Base-by-base conservation (phyloP, 202 grass and related monocot genomes). In the Elaeis oleifera region DNA sequence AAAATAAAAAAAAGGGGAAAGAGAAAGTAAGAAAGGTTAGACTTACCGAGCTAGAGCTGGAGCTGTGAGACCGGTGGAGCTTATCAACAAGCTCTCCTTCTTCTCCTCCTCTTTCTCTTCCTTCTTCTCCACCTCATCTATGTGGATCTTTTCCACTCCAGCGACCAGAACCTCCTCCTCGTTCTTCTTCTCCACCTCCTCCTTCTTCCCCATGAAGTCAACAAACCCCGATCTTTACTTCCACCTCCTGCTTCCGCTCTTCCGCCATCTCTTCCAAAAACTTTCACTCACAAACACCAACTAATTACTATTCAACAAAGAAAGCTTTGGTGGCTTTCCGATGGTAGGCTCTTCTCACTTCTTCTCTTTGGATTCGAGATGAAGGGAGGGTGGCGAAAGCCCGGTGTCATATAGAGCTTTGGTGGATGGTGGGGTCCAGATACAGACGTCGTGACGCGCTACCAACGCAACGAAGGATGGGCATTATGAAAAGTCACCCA, bases 41-140 rank as follows among this genome's bases (percentile, higher is more conserved):
- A 71, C 82, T 68, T 76, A 99, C 94, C 27, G 92, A 92, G 80
- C 88, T 99, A 4, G 94, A 99, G 71, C 88, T 99, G 9, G 88
- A 89, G 75, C 82, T 68, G 69, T 73, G 56, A 16, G 88, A 69
- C 14, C 88, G 83, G 51, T 89, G 85, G 24, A 94, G 83, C 75
- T 99, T 94, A 57, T 71, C 52, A n/a, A n/a, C 15, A 92, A 67
- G 14, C 75, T 72, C 75, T 89, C 92, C 76, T 92, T 91, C 80
- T 91, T 97, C 64, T 88, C 73, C 25, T 79, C 74, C 51, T 39
- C 36, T 39, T 39, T 39, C 36, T 88, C 67, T 60, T 74, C 81
- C 76, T 83, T 65, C 63, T 76, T 75, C 63, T 76, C 72, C 9
- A 18, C 71, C 54, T 24, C 71, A 50, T 71, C 84, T 14, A 77